phyloP scores from a whole-genome alignment of 768 basidiomycete species.

The Agrocybe praecox region DNA sequence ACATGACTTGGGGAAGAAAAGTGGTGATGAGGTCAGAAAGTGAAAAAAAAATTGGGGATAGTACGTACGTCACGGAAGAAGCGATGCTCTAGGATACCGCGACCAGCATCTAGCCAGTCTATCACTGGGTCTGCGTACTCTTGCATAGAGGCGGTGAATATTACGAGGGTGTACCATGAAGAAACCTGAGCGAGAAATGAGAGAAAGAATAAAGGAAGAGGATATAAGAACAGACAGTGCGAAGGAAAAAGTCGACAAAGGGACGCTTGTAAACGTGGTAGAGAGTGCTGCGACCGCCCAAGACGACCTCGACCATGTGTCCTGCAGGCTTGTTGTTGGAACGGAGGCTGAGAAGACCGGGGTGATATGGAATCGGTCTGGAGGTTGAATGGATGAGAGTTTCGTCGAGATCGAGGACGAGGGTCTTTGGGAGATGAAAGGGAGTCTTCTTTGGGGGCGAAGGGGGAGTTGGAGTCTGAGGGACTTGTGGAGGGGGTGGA shows the following conservation, averaged over 20 bases:
- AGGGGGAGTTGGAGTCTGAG: conserved; percentile 41
- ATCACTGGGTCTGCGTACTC: conserved; percentile 99
- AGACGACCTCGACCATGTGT: conserved; percentile 91
- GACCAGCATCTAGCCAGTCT: conserved; percentile 96
- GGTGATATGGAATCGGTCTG: conserved; percentile 59
- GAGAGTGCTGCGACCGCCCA: conserved; percentile 85
- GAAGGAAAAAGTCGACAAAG: conserved; percentile 76
- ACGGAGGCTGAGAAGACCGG: conserved; percentile 64
- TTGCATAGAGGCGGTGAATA: conserved; percentile 98
- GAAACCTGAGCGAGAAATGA: conserved; percentile 67
- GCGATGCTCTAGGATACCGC: conserved; percentile 86
- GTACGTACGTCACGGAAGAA: conserved; percentile 87
- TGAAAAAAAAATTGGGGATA: conserved; percentile 1
- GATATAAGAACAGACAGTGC: conserved; percentile 26
- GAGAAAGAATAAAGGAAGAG: neutral
- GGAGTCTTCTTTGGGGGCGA: conserved; percentile 58
- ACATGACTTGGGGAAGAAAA: conserved; percentile 68
- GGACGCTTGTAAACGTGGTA: conserved; percentile 99
- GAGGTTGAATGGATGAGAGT: conserved; percentile 98
- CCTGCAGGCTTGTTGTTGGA: conserved; percentile 63
- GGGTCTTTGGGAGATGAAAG: conserved; percentile 87
- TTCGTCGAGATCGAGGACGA: conserved; percentile 97
- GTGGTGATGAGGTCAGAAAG: conserved; percentile 6
- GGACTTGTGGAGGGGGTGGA: conserved; percentile 9
- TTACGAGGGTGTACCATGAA: conserved; percentile 97